These are phyloP conservation scores for Sordaria brevicollis DNA, from an alignment of 495 filamentous ascomycete species.

Conservation along the genomic window DNA sequence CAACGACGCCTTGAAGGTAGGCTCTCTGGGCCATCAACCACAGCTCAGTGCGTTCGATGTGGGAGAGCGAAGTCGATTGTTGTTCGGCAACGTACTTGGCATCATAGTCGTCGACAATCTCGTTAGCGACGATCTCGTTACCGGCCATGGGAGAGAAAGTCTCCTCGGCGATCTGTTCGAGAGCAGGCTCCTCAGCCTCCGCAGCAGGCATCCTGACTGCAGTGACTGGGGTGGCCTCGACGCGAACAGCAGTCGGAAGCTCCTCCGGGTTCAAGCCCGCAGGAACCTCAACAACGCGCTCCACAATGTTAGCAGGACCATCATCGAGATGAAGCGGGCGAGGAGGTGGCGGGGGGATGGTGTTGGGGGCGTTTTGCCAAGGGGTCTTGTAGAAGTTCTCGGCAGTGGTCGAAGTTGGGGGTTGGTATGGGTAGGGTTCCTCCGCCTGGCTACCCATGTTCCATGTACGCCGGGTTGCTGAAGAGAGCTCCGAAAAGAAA, in stretches of 20 bases:
- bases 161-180: constrained; percentile 13
- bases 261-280: constrained; percentile 38
- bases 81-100: constrained; percentile 59
- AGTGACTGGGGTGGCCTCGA: constrained; percentile 23
- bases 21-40: constrained; percentile 74
- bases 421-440: constrained; percentile 22
- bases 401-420: constrained; percentile 67
- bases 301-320: constrained; percentile 40
- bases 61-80: constrained; percentile 49
- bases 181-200: constrained; percentile 12
- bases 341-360: constrained; percentile 17
- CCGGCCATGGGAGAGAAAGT: constrained; percentile 27
- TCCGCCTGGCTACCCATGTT: constrained; percentile 35
- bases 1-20: constrained; percentile 65
- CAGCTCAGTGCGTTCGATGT: constrained; percentile 66
- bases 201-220: constrained; percentile 14
- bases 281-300: constrained; percentile 55
- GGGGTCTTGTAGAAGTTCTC: constrained; percentile 77
- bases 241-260: constrained; percentile 53
- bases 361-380: constrained; percentile 39
- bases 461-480: constrained; percentile 70
- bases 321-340: constrained; percentile 23
- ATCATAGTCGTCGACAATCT: constrained; percentile 57
- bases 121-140: constrained; percentile 38
- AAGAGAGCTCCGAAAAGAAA: constrained; percentile 76